Base-by-base conservation (phyloP, 2,329 filamentous ascomycete genomes). In the Xylariaceae sp. region DNA sequence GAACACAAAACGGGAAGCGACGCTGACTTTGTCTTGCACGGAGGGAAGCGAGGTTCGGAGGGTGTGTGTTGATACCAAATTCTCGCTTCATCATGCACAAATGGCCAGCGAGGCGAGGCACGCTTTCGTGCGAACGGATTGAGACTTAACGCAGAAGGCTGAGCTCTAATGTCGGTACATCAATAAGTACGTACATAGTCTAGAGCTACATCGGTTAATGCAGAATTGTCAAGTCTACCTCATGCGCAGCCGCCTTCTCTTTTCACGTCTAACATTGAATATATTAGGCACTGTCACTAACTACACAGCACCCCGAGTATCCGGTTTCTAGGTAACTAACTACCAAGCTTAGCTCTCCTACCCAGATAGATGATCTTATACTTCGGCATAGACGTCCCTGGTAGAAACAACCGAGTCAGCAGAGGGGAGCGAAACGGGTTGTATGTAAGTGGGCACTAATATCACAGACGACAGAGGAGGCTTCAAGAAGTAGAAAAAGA, bases 331-430 rank as follows among this genome's bases (percentile, higher is more conserved):
- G n/a, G 9, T 26, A 26, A 26, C 4, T 9, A 26, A 9, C 4
- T 26, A 9, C 9, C 4, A 9, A 26, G 23, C 9, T 26, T 26
- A 26, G 23, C 23, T 9, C 23, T 7, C 40, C 42, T 20, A 23
- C 46, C 10, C 5, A 20, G 23, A n/a, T 32, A 18, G 18, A 2
- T 20, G 12, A n/a, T 10, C 14, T 51, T 41, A 66, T 42, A 65
- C 45, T 50, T 67, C 56, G 2, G 66, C 61, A 49, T 70, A 71
- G 7, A 70, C 56, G 18, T 71, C 69, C 20, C 67, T 71, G n/a
- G n/a, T n/a, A 44, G 7, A 32, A 45, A 7, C 40, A 3, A 29
- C 19, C 7, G 12, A 49, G 42, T 65, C 20, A 66, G 61, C 48
- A 62, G n/a, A n/a, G 41, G 20, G 16, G 20, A 44, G 19, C 20